Percentiles rank a stretch among this genome's conserved stretches.
Evolutionary conservation across 2,329 filamentous ascomycete species (phyloP).

Genomic region (Dryadomyces quercivorus): DNA sequence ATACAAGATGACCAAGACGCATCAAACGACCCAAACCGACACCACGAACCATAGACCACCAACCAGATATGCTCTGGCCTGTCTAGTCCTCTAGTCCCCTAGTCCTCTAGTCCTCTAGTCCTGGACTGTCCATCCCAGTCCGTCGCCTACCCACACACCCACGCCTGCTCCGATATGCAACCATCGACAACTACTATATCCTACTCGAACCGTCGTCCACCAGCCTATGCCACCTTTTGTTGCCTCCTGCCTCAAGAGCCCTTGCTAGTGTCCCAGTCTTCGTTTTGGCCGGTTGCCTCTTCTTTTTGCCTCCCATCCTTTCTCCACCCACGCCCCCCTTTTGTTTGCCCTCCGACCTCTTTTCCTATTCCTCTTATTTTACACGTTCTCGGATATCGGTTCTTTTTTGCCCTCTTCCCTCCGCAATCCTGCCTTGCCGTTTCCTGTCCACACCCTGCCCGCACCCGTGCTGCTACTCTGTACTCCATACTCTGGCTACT

Average conservation of each 20-base stretch:
- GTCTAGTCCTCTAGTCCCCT: neutral
- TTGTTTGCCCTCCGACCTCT: neutral
- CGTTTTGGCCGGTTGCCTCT: neutral
- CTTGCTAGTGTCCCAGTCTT: neutral
- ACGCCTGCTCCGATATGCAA: neutral
- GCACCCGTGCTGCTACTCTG: neutral
- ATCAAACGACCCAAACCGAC: neutral
- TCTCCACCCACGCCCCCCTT: conserved; percentile 7
- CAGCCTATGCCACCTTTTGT: neutral
- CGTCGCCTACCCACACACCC: neutral
- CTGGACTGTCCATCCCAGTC: neutral
- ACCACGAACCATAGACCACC: neutral
- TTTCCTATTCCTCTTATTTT: neutral
- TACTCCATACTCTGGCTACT: neutral
- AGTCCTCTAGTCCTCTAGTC: neutral
- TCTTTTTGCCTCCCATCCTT: conserved; percentile 17
- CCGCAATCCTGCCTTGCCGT: neutral
- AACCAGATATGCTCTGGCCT: neutral
- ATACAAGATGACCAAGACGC: neutral
- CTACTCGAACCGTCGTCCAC: neutral
- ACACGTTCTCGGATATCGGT: neutral
- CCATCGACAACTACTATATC: neutral
- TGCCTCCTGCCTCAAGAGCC: neutral
- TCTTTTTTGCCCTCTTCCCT: neutral
- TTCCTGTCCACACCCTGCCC: neutral